Evolutionary conservation across 2,329 filamentous ascomycete genomes (phyloP), one percentile per base, ranked within the genome.

Genomic region (Fusarium secorum): DNA sequence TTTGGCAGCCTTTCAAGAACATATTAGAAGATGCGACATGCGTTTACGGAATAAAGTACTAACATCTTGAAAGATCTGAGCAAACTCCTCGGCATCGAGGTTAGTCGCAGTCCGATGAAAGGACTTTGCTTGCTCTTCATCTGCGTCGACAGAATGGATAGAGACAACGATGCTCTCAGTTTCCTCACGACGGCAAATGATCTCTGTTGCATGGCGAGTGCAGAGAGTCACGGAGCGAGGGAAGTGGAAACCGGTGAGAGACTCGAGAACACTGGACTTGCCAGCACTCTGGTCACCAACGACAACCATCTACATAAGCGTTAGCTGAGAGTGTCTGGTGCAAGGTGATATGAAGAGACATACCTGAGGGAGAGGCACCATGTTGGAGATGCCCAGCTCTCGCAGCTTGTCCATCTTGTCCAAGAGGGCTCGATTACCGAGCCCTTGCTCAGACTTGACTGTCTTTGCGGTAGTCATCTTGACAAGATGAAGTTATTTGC

Each of bases 251-350:
- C 83, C 83, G 0, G 85, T 87, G 35, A 87, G 66, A 22, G 81
- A 94, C 78, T 96, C 93, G 33, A 96, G 83, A 22, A 96, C 91
- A 3, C 93, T 95, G 79, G 91, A 94, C 84, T 97, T 97, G 75
- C 93, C 93, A 45, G 93, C 94, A 0, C 92, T 95, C 77, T 96
- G 93, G 73, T 93, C 94, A 66, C 93, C 93, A 14, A 95, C 93
- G 11, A 95, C 93, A 38, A 92, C 91, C 72, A 96, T 93, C 81
- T 93, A 87, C 5, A n/a, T 11, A 3, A 14, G 3, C 1, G 3
- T n/a, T 3, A 66, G n/a, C 53, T 72, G 14, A 11, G 6, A 33
- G 9, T 30, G 4, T 30, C 15, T 46, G 9, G 0, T 4, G 24
- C 13, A 6, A 9, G 14, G 5, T 28, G 0, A 14, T 1, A 4